Evolutionary conservation across 768 basidiomycete species (phyloP).

Genomic region (Boletus sp.): DNA sequence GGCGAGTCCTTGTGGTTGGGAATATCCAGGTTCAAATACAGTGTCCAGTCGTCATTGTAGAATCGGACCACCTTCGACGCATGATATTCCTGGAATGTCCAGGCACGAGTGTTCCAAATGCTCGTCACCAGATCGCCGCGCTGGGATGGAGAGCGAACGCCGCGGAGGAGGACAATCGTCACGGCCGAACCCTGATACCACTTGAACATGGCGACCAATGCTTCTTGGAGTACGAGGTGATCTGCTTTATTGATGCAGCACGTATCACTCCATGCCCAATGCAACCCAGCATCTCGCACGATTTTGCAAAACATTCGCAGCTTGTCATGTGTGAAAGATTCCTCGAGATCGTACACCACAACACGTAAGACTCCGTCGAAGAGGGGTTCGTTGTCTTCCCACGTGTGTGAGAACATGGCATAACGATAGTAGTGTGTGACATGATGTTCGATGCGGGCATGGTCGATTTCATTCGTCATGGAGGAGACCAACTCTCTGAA

Average conservation of each 20-base stretch:
- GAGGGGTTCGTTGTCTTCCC: constrained; percentile 3
- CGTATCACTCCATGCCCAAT: too few species aligned
- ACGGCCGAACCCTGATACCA: background rate
- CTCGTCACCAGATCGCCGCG: too few species aligned
- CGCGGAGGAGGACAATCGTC: background rate
- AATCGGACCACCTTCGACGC: too few species aligned
- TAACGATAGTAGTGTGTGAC: constrained; percentile 1
- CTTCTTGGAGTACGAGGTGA: background rate
- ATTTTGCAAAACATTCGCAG: too few species aligned
- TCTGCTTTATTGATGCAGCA: background rate
- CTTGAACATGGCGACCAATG: background rate
- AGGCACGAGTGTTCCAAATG: too few species aligned
- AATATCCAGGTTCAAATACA: too few species aligned
- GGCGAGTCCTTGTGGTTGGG: too few species aligned
- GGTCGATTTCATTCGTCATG: background rate
- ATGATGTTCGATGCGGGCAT: background rate
- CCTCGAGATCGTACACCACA: too few species aligned
- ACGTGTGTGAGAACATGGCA: constrained; percentile 2
- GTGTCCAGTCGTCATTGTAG: too few species aligned
- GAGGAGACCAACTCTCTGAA: constrained; percentile 11
- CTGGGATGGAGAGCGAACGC: background rate
- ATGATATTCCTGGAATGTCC: too few species aligned
- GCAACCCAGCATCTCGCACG: too few species aligned
- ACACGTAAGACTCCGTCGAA: background rate
- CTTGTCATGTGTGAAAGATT: too few species aligned